Base-by-base conservation (phyloP, 2,329 filamentous ascomycete species). In the Fusarium algeriense region DNA sequence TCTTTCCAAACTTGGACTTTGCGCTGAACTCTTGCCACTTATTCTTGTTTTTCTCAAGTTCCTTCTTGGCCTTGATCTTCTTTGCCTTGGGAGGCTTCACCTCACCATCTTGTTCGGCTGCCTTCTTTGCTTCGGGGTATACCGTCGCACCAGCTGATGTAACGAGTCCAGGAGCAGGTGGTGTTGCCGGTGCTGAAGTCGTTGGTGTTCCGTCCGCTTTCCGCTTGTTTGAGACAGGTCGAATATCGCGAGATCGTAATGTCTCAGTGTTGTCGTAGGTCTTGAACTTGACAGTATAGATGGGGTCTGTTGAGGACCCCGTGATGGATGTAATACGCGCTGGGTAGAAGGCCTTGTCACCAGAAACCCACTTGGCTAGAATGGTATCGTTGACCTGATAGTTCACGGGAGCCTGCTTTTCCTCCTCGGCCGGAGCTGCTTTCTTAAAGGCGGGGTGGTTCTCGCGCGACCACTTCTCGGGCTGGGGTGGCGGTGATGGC, bases 231-330 rank as follows among this genome's bases (percentile, higher is more conserved):
- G 89, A 88, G 38, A 96, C 84, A 54, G 94, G 93, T 76, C 93
- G 91, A 72, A 98, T 93, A 77, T 98, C 94, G 81, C 92, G 91
- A 68, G 92, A 90, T 66, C 91, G 89, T 67, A 97, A 83, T 37
- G 93, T 96, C 81, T 97, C 94, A 48, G 92, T 93, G 26, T 88
- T 94, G 70, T 91, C 89, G 83, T 98, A 98, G 77, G 90, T 93
- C 83, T 97, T 95, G 86, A 98, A 99, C 75, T 93, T 96, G 81
- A 99, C 95, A 50, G 93, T 92, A 80, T 98, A 99, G 70, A 98
- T 93, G 38, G 95, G 95, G 56, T 93, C 93, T 45, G 90, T 92
- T n/a, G 92, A 91, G 12, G 94, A 97, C 64, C 96, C 96, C 26
- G 95, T 98, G 76, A 98, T 95, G 56, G 93, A 95, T 55, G 94